A percentile compares a stretch with the other conserved stretches of the same genome.
Evolutionary conservation across 257 asterid species (phyloP).

Genomic region (Jacaranda mimosifolia): DNA sequence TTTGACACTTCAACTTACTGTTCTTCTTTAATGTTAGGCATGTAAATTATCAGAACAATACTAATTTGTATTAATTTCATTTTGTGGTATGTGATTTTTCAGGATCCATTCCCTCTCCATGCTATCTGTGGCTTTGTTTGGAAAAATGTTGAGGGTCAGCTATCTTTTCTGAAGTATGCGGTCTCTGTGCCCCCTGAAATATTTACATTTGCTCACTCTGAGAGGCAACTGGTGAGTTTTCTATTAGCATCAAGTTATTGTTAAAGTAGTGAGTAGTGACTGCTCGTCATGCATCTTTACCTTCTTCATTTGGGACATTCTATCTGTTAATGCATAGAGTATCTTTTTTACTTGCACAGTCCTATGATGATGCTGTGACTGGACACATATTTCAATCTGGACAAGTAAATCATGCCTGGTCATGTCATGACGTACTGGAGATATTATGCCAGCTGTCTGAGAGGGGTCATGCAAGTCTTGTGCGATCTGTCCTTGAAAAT

Average conservation of each 20-base stretch:
- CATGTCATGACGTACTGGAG: conserved; percentile 81
- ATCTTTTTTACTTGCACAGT: conserved; percentile 52
- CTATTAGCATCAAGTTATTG: conserved; percentile 13
- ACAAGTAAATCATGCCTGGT: conserved; percentile 77
- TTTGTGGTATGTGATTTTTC: conserved; percentile 20
- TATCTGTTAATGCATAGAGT: conserved; percentile 20
- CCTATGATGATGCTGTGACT: conserved; percentile 59
- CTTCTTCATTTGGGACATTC: conserved; percentile 2
- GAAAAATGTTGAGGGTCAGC: conserved; percentile 97
- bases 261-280: conserved; percentile 18
- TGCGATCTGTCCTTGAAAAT: conserved; percentile 73
- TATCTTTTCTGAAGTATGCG: conserved; percentile 87
- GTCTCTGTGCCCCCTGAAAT: conserved; percentile 82
- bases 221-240: conserved; percentile 76
- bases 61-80: not conserved
- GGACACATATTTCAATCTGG: conserved; percentile 67
- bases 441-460: conserved; percentile 88
- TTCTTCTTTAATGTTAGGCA: conserved; percentile 9
- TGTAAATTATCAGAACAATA: not conserved
- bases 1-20: conserved; percentile 7
- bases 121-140: conserved; percentile 89
- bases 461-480: conserved; percentile 90
- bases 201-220: conserved; percentile 86
- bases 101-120: conserved; percentile 96
- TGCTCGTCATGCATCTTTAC: not conserved